These are phyloP conservation scores for Russula sp. DNA, from an alignment of 768 basidiomycete genomes.

Conservation along the genomic window DNA sequence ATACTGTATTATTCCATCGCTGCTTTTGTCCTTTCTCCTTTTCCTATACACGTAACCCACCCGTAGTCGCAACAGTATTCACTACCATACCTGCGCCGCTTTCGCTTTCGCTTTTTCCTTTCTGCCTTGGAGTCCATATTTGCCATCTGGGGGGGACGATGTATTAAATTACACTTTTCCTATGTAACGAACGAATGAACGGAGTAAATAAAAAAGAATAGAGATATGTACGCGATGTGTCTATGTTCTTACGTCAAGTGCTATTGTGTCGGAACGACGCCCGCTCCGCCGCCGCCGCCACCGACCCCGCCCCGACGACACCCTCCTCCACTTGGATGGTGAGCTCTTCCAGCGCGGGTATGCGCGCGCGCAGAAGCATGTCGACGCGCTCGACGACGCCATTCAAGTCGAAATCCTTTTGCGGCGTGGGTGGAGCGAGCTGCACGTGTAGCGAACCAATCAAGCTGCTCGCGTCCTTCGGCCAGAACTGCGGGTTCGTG, in stretches of 20 bases:
- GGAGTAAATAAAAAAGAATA: slow-evolving; percentile 15
- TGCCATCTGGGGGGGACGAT: slow-evolving; percentile 18
- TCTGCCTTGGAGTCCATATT: slow-evolving; percentile 17
- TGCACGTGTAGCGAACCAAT: slow-evolving; percentile 93
- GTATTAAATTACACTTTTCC: slow-evolving; percentile 22
- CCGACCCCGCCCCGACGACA: neutral
- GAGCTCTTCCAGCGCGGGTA: slow-evolving; percentile 81
- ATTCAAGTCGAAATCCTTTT: slow-evolving; percentile 55
- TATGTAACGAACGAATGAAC: slow-evolving; percentile 19
- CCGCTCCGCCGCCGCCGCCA: neutral
- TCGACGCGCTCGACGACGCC: slow-evolving; percentile 75
- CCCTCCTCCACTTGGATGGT: slow-evolving; percentile 75
- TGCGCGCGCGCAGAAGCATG: slow-evolving; percentile 57
- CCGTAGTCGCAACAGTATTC: slow-evolving; percentile 20
- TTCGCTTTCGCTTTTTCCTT: slow-evolving; percentile 9
- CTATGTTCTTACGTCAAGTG: neutral
- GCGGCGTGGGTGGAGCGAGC: slow-evolving; percentile 36
- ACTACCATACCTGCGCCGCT: slow-evolving; percentile 22
- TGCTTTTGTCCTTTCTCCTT: neutral
- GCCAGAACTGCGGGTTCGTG: slow-evolving; percentile 87
- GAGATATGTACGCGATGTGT: neutral
- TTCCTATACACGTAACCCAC: slow-evolving; percentile 13
- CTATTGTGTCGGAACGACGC: slow-evolving; percentile 6
- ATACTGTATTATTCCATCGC: slow-evolving; percentile 14
- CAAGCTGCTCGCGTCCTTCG: slow-evolving; percentile 78